phyloP scores from a whole-genome alignment of 2,329 filamentous ascomycete genomes.

The Alternaria brassicae region DNA sequence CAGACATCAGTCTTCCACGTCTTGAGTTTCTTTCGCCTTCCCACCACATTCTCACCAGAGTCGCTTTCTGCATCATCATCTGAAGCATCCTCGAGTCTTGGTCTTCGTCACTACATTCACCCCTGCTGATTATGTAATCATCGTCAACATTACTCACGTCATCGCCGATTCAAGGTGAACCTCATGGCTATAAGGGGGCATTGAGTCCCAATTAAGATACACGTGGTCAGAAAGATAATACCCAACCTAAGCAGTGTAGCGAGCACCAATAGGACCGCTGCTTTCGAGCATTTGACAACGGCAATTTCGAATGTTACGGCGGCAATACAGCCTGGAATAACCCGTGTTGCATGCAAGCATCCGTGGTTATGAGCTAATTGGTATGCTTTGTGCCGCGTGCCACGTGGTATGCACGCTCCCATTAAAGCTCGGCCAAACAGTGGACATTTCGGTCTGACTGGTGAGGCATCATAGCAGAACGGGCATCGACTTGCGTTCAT shows the following conservation, averaged over 20 bases:
- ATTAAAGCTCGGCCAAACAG: too few species aligned
- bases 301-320: neutral
- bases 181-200: neutral
- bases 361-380: too few species aligned
- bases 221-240: neutral
- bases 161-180: neutral
- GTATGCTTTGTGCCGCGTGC: too few species aligned
- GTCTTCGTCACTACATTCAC: neutral
- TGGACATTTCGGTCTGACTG: too few species aligned
- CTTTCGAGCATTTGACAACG: neutral
- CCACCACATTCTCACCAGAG: neutral
- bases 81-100: neutral
- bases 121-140: neutral
- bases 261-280: neutral
- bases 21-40: neutral
- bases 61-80: neutral
- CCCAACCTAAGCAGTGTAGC: neutral
- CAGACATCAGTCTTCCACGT: neutral
- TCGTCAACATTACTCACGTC: neutral
- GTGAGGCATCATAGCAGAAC: neutral
- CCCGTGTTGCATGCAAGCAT: too few species aligned
- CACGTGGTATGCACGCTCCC: too few species aligned
- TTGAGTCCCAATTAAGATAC: neutral
- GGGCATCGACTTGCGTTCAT: neutral
- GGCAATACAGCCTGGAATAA: neutral